These are phyloP conservation scores for Penicillium argentinense DNA, from an alignment of 495 filamentous ascomycete genomes.

Conservation along the genomic window DNA sequence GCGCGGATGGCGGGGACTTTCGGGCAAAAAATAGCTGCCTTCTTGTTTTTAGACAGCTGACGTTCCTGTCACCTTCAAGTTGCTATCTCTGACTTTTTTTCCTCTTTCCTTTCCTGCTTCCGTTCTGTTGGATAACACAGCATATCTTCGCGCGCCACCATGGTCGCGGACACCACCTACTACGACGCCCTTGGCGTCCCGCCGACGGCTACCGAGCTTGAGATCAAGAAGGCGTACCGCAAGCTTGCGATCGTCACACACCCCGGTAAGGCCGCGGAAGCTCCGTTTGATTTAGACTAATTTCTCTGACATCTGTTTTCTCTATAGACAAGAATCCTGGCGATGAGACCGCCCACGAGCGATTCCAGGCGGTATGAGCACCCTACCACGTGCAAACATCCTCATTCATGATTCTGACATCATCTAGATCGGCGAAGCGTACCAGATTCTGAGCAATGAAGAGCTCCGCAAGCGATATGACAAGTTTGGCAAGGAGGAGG, in stretches of 20 bases:
- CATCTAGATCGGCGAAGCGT: constrained; percentile 84
- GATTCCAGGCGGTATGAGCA: constrained; percentile 75
- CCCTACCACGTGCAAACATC: background rate
- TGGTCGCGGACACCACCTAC: constrained; percentile 84
- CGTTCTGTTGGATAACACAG: constrained; percentile 15
- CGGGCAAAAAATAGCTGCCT: constrained; percentile 10
- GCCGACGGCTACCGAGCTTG: constrained; percentile 85
- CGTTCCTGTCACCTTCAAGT: background rate
- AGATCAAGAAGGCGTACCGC: constrained; percentile 99
- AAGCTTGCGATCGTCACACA: constrained; percentile 85
- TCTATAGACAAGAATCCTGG: constrained; percentile 91
- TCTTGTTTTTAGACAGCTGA: no score
- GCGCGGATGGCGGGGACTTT: constrained; percentile 1
- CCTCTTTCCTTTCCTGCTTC: background rate
- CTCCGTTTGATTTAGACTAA: background rate
- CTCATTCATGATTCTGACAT: constrained; percentile 10
- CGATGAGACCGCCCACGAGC: constrained; percentile 88
- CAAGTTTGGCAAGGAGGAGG: constrained; percentile 91
- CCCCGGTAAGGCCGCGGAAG: constrained; percentile 50
- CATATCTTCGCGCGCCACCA: constrained; percentile 28
- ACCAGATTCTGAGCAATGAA: constrained; percentile 89
- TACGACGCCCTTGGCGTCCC: constrained; percentile 90
- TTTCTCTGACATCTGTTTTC: background rate
- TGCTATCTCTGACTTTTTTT: background rate
- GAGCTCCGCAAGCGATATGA: constrained; percentile 91